Evolutionary conservation across 768 basidiomycete species (phyloP).

Genomic region (Postia placenta): DNA sequence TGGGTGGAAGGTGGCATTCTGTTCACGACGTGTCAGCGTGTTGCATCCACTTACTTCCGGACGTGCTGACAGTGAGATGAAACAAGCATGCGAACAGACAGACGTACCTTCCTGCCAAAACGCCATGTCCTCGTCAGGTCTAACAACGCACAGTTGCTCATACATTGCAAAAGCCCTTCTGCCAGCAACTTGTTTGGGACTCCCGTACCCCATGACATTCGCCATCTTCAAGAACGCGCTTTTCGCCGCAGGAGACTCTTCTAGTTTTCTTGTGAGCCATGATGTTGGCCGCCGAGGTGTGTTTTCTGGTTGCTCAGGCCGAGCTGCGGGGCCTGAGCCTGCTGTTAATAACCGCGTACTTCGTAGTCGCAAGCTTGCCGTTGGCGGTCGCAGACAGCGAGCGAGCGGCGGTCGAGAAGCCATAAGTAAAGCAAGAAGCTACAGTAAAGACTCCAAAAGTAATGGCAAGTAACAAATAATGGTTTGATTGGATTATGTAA

Average conservation of each 20-base stretch:
- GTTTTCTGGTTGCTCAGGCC: background rate
- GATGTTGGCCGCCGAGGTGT: slow-evolving; percentile 5
- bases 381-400: too few relatives aligned
- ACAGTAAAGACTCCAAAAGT: too few relatives aligned
- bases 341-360: too few relatives aligned
- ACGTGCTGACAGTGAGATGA: background rate
- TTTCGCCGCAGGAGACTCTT: slow-evolving; percentile 41
- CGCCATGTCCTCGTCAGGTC: slow-evolving; percentile 49
- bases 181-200: slow-evolving; percentile 55
- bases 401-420: too few relatives aligned
- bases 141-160: slow-evolving; percentile 45
- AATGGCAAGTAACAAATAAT: too few relatives aligned
- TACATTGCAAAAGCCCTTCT: slow-evolving; percentile 54
- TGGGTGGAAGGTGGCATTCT: slow-evolving; percentile 85
- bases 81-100: background rate
- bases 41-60: background rate
- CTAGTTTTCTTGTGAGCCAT: slow-evolving; percentile 54
- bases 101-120: slow-evolving; percentile 66
- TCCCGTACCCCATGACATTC: slow-evolving; percentile 52
- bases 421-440: too few relatives aligned
- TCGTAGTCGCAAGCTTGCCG: too few relatives aligned
- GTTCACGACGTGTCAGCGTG: background rate
- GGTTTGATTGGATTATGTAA: too few relatives aligned
- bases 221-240: slow-evolving; percentile 43
- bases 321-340: too few relatives aligned